phyloP scores from a whole-genome alignment of 129 eudicot species.

The carrot (Daucus carota) region DH1_v3.0 NC_030384.2:24489001-24489500 shows the following conservation, averaged over 20 bases:
- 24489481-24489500: neutral
- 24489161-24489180: no score
- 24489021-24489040: conserved; percentile 93
- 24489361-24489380: neutral
- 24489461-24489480: neutral
- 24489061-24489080: conserved; percentile 36
- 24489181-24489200: neutral
- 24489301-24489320: neutral
- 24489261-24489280: neutral
- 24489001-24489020: conserved; percentile 54
- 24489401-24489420: neutral
- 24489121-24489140: no score
- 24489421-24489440: neutral
- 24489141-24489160: neutral
- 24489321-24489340: no score
- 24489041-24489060: conserved; percentile 65
- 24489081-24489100: conserved; percentile 14
- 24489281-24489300: neutral
- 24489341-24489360: no score
- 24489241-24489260: neutral
- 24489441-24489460: neutral
- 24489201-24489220: neutral
- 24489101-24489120: conserved; percentile 28
- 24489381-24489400: neutral
- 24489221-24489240: neutral